Percentiles rank a stretch among this genome's conserved stretches.
Evolutionary conservation across 495 filamentous ascomycete genomes (phyloP).

Genomic region (Tuber umbilicatum): DNA sequence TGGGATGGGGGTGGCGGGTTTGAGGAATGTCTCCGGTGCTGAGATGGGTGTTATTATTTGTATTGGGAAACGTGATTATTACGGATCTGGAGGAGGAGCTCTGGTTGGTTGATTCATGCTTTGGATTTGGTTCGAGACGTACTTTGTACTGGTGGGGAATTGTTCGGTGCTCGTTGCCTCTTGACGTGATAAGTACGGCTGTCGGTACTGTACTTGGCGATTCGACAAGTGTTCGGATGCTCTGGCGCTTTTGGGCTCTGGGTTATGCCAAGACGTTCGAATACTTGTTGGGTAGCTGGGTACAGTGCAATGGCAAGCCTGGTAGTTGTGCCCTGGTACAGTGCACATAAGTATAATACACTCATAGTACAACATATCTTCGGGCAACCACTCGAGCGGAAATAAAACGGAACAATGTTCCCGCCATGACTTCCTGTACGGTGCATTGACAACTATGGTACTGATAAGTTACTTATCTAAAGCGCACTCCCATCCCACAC

Average conservation of each 20-base stretch:
- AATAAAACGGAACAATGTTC: neutral
- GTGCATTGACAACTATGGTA: neutral
- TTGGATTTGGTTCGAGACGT: neutral
- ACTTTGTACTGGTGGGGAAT: too few relatives aligned
- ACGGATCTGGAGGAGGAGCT: neutral
- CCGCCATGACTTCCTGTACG: neutral
- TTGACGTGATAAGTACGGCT: neutral
- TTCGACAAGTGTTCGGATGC: too few relatives aligned
- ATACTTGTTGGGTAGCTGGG: too few relatives aligned
- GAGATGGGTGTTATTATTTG: neutral
- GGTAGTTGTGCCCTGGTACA: neutral
- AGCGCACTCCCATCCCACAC: neutral
- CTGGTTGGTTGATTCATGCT: neutral
- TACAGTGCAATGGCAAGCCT: neutral
- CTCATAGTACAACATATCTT: too few relatives aligned
- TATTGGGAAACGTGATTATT: neutral
- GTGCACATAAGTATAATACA: too few relatives aligned
- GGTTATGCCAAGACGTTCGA: too few relatives aligned
- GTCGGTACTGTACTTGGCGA: neutral
- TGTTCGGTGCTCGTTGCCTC: neutral
- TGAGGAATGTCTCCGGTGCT: neutral
- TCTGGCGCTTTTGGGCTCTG: too few relatives aligned
- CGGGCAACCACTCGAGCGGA: neutral
- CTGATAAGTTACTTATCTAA: neutral
- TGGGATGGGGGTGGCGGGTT: neutral